Evolutionary conservation across 2,329 filamentous ascomycete genomes (phyloP).

Genomic region (Neophaeococcomyces mojaviensis): DNA sequence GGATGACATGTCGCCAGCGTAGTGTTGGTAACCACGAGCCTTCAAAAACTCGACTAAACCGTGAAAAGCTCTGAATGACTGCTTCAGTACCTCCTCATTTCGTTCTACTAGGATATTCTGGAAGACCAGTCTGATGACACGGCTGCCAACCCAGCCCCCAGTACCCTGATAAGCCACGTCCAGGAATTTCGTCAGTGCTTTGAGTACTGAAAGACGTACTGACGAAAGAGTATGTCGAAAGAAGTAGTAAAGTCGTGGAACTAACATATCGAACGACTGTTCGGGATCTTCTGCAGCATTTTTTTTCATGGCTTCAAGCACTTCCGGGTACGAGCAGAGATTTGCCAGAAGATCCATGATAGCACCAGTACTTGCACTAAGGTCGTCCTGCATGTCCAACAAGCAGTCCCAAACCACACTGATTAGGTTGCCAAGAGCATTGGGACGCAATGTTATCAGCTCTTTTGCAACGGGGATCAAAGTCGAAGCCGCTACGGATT

Average conservation of each 20-base stretch:
- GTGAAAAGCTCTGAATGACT: conserved; percentile 82
- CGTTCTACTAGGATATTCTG: conserved; percentile 93
- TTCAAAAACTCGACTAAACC: conserved; percentile 36
- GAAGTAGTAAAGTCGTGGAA: conserved; percentile 92
- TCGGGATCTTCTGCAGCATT: conserved; percentile 77
- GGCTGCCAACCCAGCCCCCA: conserved; percentile 86
- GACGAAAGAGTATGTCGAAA: conserved; percentile 94
- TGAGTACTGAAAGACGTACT: conserved; percentile 84
- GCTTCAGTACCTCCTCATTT: conserved; percentile 71
- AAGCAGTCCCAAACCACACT: conserved; percentile 96
- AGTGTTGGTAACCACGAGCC: conserved; percentile 55
- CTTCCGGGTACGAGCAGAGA: conserved; percentile 87
- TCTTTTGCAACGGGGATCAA: conserved; percentile 93
- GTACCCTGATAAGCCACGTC: conserved; percentile 72
- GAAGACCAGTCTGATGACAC: conserved; percentile 79
- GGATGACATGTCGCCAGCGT: conserved; percentile 64
- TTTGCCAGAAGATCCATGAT: conserved; percentile 98
- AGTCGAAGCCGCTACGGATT: conserved; percentile 94
- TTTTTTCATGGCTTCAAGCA: conserved; percentile 85
- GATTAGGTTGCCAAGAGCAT: conserved; percentile 71
- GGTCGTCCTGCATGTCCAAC: conserved; percentile 90
- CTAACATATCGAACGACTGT: conserved; percentile 83
- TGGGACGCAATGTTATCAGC: conserved; percentile 76
- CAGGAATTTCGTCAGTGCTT: conserved; percentile 87
- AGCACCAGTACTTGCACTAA: conserved; percentile 93